Evolutionary conservation across 768 basidiomycete species (phyloP), one percentile per base, ranked within the genome.

Genomic region (Auriscalpium orientale): DNA sequence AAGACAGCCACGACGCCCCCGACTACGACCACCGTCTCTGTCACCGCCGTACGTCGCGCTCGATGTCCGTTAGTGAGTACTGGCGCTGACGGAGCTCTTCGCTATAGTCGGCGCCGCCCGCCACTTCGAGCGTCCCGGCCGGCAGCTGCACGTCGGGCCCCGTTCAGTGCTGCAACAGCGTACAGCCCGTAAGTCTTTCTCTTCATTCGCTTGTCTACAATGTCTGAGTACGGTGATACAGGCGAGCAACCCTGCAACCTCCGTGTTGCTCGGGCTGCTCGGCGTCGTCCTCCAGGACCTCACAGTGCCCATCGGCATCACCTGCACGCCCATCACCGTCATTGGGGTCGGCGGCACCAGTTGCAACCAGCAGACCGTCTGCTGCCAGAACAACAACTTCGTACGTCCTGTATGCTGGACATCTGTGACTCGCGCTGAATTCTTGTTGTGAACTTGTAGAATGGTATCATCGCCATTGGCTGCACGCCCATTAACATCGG

Each of bases 391-490:
- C 56, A 57, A 57, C 51, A 57, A 43, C 56, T 57, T 57, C 46
- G 56, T 57, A 40, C 9, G 38, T 44, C 36, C 18, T n/a, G 9
- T 53, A 0, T 51, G 35, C 18, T 22, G n/a, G 50, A 18, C 18
- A 18, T 16, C 9, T 33, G 8, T 51, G 6, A 35, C 8, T 8
- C 11, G 35, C 38, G 28, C 35, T 8, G 18, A 16, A 16, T 8
- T 36, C 11, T 38, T 28, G 28, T 1, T 51, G n/a, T 51, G 13
- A 15, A 47, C 3, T 47, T 20, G 15, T 36, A 53, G 51, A 53
- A 45, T 51, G 73, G 74, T 21, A 35, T 74, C 53, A 64, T 75
- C 38, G 61, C 67, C 43, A 64, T 74, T 60, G 73, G 72, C 38
- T 74, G 74, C 64, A 62, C 60, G 22, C 70, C 72, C 50, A 65